Percentiles rank a stretch among this genome's conserved stretches.
These are phyloP conservation scores for Raphanus raphanistrum DNA, from an alignment of 345 rosid species.

Conservation along the genomic window DNA sequence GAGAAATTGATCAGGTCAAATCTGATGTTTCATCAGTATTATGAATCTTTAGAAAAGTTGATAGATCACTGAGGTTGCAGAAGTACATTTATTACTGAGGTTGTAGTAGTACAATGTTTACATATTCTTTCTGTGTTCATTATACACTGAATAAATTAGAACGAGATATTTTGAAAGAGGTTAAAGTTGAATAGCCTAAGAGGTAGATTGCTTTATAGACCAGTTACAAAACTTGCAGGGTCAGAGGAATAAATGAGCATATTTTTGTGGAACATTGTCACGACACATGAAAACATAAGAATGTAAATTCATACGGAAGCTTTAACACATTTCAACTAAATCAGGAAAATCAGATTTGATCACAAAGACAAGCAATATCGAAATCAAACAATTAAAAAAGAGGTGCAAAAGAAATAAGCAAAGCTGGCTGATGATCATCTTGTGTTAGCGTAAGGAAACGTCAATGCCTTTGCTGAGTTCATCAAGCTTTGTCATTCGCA, in stretches of 20 bases:
- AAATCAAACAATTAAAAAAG: conserved; percentile 32
- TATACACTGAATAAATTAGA: background rate
- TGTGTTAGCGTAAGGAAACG: conserved; percentile 30
- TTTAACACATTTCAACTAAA: conserved; percentile 20
- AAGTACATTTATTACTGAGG: conserved; percentile 8
- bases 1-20: too few species aligned
- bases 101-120: conserved; percentile 30
- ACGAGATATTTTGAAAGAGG: background rate
- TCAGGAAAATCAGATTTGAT: conserved; percentile 17
- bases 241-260: conserved; percentile 4
- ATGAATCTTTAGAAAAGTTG: too few species aligned
- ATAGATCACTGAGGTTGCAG: background rate
- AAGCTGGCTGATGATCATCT: conserved; percentile 27
- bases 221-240: background rate
- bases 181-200: background rate
- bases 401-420: conserved; percentile 24
- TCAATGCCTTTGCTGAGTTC: conserved; percentile 81
- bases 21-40: too few species aligned
- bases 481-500: conserved; percentile 87
- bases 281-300: background rate
- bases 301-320: background rate
- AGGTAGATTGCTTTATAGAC: background rate
- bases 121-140: background rate
- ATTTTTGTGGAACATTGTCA: background rate
- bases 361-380: background rate